phyloP scores from a whole-genome alignment of 495 filamentous ascomycete genomes.

The Staphylotrichum longicolle region DNA sequence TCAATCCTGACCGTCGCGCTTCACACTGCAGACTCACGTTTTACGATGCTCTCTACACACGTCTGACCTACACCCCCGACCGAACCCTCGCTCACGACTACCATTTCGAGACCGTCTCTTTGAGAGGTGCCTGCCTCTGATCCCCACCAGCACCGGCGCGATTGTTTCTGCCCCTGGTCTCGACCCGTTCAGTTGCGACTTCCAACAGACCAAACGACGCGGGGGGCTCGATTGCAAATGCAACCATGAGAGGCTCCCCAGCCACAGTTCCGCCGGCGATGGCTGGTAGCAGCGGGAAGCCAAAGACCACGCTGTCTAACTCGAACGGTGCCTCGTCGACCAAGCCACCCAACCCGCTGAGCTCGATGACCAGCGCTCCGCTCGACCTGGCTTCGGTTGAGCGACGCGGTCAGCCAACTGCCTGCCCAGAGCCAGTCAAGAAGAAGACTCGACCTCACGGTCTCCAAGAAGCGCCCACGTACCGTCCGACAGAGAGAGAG shows the following conservation, averaged over 20 bases:
- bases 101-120: not conserved
- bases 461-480: slow-evolving; percentile 88
- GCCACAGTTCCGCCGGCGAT: slow-evolving; percentile 36
- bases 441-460: slow-evolving; percentile 73
- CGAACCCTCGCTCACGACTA: not conserved
- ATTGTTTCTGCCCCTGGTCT: slow-evolving; percentile 38
- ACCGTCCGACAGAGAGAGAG: slow-evolving; percentile 85
- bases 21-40: slow-evolving; percentile 1
- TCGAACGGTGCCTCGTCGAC: slow-evolving; percentile 54
- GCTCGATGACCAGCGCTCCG: slow-evolving; percentile 54
- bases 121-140: not conserved
- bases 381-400: slow-evolving; percentile 90
- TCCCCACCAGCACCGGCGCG: slow-evolving; percentile 3
- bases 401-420: slow-evolving; percentile 74
- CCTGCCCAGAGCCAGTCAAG: slow-evolving; percentile 72
- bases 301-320: slow-evolving; percentile 45
- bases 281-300: slow-evolving; percentile 40
- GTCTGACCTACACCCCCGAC: slow-evolving; percentile 17
- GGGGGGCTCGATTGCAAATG: slow-evolving; percentile 37
- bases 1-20: slow-evolving; percentile 11
- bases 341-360: slow-evolving; percentile 49
- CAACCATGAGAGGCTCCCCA: slow-evolving; percentile 50
- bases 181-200: slow-evolving; percentile 39
- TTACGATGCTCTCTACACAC: slow-evolving; percentile 20
- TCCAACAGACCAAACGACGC: slow-evolving; percentile 35